Percentiles rank a stretch among this genome's conserved stretches.
Conservation (phyloP, 139 green algal genomes). For the Picochlorum sp. region DNA sequence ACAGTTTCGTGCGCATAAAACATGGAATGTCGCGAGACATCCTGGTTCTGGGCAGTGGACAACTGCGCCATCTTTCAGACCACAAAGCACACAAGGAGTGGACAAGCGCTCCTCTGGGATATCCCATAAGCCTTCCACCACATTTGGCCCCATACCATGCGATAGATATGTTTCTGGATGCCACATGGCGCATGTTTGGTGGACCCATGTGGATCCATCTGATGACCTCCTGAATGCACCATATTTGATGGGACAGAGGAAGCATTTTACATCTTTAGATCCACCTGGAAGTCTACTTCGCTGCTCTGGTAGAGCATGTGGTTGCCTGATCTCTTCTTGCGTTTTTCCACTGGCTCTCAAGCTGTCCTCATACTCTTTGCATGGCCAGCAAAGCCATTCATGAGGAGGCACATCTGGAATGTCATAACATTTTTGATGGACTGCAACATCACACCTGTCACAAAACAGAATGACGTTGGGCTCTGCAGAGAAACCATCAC, state of each 20-base stretch:
- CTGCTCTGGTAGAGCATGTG: constrained; percentile 7
- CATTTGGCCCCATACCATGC: constrained; percentile 9
- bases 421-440: constrained; percentile 85
- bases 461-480: constrained; percentile 88
- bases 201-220: constrained; percentile 51
- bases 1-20: constrained; percentile 65
- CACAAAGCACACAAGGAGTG: constrained; percentile 32
- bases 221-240: constrained; percentile 70
- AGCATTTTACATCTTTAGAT: constrained; percentile 43
- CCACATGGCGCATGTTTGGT: constrained; percentile 64
- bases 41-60: constrained; percentile 42
- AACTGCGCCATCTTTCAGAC: constrained; percentile 32
- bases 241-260: constrained; percentile 69
- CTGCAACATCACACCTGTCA: constrained; percentile 82
- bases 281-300: constrained; percentile 42
- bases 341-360: constrained; percentile 30
- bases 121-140: constrained; percentile 24
- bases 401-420: constrained; percentile 50
- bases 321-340: constrained; percentile 15
- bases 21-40: constrained; percentile 62
- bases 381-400: constrained; percentile 90
- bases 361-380: constrained; percentile 57
- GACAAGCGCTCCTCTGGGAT: constrained; percentile 35
- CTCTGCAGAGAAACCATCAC: constrained; percentile 52
- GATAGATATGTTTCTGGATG: constrained; percentile 34